Base-by-base conservation (phyloP, 1,139 yeast genomes). In the Kazachstania sp. region DNA sequence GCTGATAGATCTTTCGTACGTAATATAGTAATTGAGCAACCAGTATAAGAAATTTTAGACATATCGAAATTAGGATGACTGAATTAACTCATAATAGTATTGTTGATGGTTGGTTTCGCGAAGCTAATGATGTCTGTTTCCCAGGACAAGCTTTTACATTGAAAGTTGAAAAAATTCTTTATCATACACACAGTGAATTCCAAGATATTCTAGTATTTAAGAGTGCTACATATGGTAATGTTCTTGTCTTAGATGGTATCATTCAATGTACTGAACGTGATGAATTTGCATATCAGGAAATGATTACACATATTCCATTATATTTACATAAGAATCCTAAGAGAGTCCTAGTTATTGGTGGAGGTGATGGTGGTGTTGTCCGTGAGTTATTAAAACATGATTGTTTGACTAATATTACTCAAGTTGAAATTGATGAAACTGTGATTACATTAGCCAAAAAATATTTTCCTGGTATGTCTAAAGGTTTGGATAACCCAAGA, bases 341-440 rank as follows among this genome's bases (percentile, higher is more conserved):
- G 71, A 79, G 75, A 63, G 95, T 92, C 11, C 29, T 51, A 6
- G 95, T 88, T 50, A 83, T 88, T 64, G 97, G 97, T 50, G 97
- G 97, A 55, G 97, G 97, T 59, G 97, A 88, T 64, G 97, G 97
- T 59, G 97, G 97, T 66, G 96, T 88, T 49, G 75, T 88, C 63
- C 78, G 97, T 69, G 97, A 88, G 70, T 79, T 87, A 64, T 85
- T 88, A 61, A 88, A 88, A 72, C 96, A 88, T 69, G 72, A 73
- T 1, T 65, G 74, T 44, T 82, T 90, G 31, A 83, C 85, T 54
- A 68, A 73, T 50, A 85, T 87, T 30, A 81, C 84, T 23, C 76
- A 90, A 68, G 94, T 92, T 48, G 98, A 92, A 66, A 92, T 92
- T 55, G 98, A 92, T 67, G 86, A 81, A 60, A 77, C 81, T 56